Conservation (phyloP, 1,139 yeast species). For the Suhomyces maxii region DNA sequence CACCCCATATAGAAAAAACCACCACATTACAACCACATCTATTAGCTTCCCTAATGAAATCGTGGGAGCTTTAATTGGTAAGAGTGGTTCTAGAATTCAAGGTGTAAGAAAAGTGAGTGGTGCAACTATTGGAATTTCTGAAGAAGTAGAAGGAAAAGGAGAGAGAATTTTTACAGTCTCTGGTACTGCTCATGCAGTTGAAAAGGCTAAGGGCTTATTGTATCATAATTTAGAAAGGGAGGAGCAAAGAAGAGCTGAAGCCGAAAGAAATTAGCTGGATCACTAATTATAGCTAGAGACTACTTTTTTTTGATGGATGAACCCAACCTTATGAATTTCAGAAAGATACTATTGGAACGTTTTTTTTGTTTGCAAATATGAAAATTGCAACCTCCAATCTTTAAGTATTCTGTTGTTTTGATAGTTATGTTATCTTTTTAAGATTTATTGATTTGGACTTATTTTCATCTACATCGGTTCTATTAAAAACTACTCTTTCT, state of each 20-base stretch:
- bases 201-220: constrained; percentile 66
- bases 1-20: constrained; percentile 14
- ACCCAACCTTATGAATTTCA: not conserved
- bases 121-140: constrained; percentile 77
- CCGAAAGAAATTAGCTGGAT: constrained; percentile 11
- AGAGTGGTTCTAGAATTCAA: constrained; percentile 82
- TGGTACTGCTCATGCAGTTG: constrained; percentile 66
- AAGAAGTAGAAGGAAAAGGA: constrained; percentile 62
- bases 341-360: not conserved
- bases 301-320: not conserved
- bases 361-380: not conserved
- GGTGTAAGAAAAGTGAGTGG: constrained; percentile 81
- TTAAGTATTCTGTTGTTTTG: constrained; percentile 1
- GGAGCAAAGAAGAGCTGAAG: constrained; percentile 61
- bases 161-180: constrained; percentile 73
- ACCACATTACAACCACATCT: constrained; percentile 12
- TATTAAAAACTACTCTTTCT: constrained; percentile 3
- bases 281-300: not conserved
- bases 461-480: constrained; percentile 1
- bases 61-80: constrained; percentile 91
- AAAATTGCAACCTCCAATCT: not conserved
- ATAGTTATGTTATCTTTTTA: constrained; percentile 6
- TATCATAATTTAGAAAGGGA: constrained; percentile 78
- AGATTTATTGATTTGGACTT: constrained; percentile 1
- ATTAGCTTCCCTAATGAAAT: constrained; percentile 67